Conservation (phyloP, 805 yeast genomes). For the Nematodospora valgi region DNA sequence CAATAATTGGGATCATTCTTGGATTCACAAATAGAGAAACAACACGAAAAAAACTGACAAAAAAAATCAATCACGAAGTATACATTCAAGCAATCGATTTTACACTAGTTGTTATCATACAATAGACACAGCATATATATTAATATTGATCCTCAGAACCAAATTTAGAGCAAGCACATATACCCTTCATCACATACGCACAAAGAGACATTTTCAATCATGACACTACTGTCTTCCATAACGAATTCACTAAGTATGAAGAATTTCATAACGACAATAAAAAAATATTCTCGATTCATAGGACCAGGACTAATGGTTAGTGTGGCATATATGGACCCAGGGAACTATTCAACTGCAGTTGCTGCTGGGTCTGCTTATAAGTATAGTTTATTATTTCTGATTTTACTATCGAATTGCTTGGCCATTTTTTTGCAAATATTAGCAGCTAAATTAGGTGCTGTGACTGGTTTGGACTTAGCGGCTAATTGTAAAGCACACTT, state of each 20-base stretch:
- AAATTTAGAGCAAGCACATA: too few species aligned
- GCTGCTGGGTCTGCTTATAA: slow-evolving; percentile 89
- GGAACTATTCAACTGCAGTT: slow-evolving; percentile 93
- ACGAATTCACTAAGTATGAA: neutral
- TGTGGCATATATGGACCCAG: slow-evolving; percentile 97
- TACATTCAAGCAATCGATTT: too few species aligned
- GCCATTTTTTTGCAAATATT: slow-evolving; percentile 85
- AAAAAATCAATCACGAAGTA: too few species aligned
- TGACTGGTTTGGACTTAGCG: slow-evolving; percentile 91
- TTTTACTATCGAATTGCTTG: slow-evolving; percentile 74
- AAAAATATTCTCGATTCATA: slow-evolving; percentile 61
- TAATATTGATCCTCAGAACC: too few species aligned
- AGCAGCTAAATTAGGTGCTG: slow-evolving; percentile 87
- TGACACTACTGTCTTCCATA: too few species aligned
- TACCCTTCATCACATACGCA: too few species aligned
- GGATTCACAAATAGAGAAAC: too few species aligned
- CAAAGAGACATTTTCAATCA: too few species aligned
- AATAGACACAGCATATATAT: too few species aligned
- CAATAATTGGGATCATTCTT: too few species aligned
- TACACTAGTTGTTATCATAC: too few species aligned
- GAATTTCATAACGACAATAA: slow-evolving; percentile 12
- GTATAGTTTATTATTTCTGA: slow-evolving; percentile 73
- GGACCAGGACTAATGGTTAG: slow-evolving; percentile 97
- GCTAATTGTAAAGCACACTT: slow-evolving; percentile 78
- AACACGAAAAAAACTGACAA: too few species aligned